These are phyloP conservation scores for Dillenia turbinata DNA, from an alignment of 164 flowering plant genomes.

Conservation along the genomic window DNA sequence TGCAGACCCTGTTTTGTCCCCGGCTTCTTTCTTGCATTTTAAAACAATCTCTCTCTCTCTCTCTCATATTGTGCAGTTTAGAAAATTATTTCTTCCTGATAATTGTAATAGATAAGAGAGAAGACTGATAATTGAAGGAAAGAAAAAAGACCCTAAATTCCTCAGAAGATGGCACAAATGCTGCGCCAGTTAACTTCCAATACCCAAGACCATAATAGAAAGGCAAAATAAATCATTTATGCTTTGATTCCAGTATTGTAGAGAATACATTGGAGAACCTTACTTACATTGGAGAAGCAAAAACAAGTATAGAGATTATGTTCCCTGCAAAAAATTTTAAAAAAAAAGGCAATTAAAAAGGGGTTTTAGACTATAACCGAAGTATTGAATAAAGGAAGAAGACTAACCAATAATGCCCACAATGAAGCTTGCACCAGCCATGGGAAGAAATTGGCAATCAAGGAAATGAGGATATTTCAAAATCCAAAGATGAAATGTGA, in stretches of 20 bases:
- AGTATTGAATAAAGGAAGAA: background rate
- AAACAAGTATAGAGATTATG: slow-evolving; percentile 57
- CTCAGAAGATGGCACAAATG: no score
- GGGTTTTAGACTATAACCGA: background rate
- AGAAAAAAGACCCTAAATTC: no score
- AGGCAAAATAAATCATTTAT: no score
- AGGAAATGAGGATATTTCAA: background rate
- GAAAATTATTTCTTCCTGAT: no score
- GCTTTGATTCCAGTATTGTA: background rate
- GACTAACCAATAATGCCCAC: slow-evolving; percentile 55
- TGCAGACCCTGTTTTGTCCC: no score
- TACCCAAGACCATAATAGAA: no score
- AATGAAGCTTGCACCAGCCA: slow-evolving; percentile 49
- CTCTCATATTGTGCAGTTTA: no score
- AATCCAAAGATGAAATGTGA: background rate
- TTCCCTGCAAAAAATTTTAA: slow-evolving; percentile 42
- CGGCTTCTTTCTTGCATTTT: no score
- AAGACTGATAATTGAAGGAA: no score
- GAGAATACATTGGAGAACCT: background rate
- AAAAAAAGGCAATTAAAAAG: background rate
- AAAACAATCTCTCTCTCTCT: no score
- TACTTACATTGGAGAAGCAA: slow-evolving; percentile 70
- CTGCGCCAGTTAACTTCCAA: no score
- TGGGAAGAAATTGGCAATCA: slow-evolving; percentile 5
- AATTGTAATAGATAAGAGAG: no score